Evolutionary conservation across 1,284 basidiomycete species (phyloP), one percentile per base, ranked within the genome.

Genomic region (Rhizopogon hawkerae): DNA sequence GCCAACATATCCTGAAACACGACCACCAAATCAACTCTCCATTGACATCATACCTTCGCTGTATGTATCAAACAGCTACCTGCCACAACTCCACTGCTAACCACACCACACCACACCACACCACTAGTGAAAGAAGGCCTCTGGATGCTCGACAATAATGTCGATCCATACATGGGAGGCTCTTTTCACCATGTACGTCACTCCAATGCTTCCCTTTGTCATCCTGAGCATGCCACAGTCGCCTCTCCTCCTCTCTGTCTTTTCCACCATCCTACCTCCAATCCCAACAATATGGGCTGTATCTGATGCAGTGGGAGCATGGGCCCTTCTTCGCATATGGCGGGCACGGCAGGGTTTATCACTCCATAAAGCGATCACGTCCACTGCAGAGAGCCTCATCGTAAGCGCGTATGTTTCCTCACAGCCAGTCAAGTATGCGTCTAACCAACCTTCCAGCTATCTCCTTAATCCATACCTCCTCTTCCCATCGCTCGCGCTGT

Each of bases 401-500:
- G 23, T 33, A 49, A 46, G 41, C 43, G 44, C 24, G 44, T 33
- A 18, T n/a, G 43, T 29, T 33, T 11, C 3, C 13, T 49, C 14
- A 26, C n/a, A 4, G 31, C 18, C 38, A 24, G 23, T 35, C 36
- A 39, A 57, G 51, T 39, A 49, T 35, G 10, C 37, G 24, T 16
- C 24, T 44, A 21, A 31, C 23, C 5, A n/a, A 11, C 5, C 16
- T 5, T 39, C 2, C 56, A 93, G 90, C 35, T 93, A 87, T 67
- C 77, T 97, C 2, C 69, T 95, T 53, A 96, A 96, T 58, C 94
- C 94, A 3, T 94, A 95, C 64, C 70, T 89, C 4, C 65, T 94
- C 42, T 71, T 91, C 1, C 81, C 92, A 0, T 86, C 83, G 35
- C 69, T 93, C 2, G 86, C 91, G 0, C 69, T 83, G 6, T 94